Conservation (phyloP, 1,284 basidiomycete species). For the Heterobasidion annosum region DNA sequence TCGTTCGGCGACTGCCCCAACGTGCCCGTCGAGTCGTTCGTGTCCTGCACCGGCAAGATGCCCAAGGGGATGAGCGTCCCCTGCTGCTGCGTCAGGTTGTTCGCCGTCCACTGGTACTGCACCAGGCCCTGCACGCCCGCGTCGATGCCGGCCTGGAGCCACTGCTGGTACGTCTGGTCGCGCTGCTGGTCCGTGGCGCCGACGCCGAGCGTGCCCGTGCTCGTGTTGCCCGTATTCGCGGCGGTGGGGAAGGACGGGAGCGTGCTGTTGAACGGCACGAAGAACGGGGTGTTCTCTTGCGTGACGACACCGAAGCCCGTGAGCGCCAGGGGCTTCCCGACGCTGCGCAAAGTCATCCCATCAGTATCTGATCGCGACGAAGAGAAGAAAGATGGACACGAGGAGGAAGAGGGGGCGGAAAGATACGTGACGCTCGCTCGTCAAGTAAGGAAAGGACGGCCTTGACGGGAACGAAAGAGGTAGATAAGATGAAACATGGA, state of each 20-base stretch:
- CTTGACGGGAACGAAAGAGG: neutral
- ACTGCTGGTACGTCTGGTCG: constrained; percentile 40
- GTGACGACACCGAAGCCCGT: constrained; percentile 58
- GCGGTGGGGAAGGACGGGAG: constrained; percentile 31
- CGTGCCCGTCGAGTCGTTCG: constrained; percentile 5
- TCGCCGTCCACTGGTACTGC: constrained; percentile 38
- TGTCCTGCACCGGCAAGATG: neutral
- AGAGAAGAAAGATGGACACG: neutral
- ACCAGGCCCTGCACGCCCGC: constrained; percentile 40
- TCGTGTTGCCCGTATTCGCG: constrained; percentile 1
- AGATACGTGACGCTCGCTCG: neutral
- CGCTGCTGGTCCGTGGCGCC: constrained; percentile 39
- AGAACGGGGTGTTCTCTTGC: constrained; percentile 36
- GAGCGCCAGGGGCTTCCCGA: constrained; percentile 46
- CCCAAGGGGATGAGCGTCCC: constrained; percentile 7
- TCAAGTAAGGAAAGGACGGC: neutral
- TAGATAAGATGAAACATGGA: constrained; percentile 3
- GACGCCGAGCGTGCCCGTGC: constrained; percentile 13
- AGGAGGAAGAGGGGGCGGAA: neutral
- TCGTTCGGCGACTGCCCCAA: constrained; percentile 52
- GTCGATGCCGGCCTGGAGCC: constrained; percentile 36
- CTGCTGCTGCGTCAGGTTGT: neutral
- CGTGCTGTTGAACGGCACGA: constrained; percentile 53
- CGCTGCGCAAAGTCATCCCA: constrained; percentile 22
- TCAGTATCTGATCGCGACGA: neutral